Conservation (phyloP, 78 protist species). For the Dictyostelium brefeldianum region DNA sequence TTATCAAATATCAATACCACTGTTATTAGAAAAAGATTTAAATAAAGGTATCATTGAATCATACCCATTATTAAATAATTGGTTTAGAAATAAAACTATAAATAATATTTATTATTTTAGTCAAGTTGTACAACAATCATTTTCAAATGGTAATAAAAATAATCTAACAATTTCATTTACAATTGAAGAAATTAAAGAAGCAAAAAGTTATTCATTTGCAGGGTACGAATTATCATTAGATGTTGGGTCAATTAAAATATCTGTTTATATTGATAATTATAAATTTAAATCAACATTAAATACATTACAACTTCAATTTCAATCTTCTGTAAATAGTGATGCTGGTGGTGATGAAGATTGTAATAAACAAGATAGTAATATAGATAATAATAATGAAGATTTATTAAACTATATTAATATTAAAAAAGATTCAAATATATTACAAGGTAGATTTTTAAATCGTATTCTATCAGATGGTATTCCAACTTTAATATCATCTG, state of each 20-base stretch:
- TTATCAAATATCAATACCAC: background rate
- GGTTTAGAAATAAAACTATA: background rate
- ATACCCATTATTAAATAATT: background rate
- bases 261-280: background rate
- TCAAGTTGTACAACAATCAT: background rate
- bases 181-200: background rate
- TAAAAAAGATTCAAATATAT: conserved; percentile 38
- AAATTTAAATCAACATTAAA: background rate
- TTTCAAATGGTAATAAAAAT: background rate
- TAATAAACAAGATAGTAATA: background rate
- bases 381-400: background rate
- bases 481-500: background rate
- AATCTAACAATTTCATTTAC: background rate
- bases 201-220: background rate
- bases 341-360: background rate
- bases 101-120: background rate
- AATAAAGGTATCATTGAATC: background rate
- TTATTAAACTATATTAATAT: conserved; percentile 13
- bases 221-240: background rate
- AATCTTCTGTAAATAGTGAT: background rate
- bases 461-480: conserved; percentile 23
- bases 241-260: background rate
- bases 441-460: conserved; percentile 35
- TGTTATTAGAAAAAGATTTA: background rate
- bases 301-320: conserved; percentile 10